Evolutionary conservation across 1,284 basidiomycete genomes (phyloP).

Genomic region (Moesziomyces antarcticus): DNA sequence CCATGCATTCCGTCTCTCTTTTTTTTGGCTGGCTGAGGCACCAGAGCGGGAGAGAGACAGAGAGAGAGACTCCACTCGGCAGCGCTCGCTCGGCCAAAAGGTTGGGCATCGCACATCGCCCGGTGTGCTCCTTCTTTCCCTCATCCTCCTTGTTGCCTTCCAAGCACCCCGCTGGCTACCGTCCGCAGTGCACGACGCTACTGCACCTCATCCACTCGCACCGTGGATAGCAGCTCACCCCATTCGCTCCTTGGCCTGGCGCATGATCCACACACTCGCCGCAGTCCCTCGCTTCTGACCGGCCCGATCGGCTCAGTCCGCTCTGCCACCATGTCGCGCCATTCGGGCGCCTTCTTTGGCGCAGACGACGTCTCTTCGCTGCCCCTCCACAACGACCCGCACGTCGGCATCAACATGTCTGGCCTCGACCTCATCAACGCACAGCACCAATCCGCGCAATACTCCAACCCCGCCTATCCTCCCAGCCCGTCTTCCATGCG

Average conservation of each 20-base stretch:
- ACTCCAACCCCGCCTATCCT: slow-evolving; percentile 19
- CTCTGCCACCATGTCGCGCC: slow-evolving; percentile 30
- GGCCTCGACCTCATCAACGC: slow-evolving; percentile 22
- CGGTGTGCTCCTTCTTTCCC: too few relatives aligned
- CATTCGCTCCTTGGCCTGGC: background rate
- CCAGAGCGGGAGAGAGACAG: too few relatives aligned
- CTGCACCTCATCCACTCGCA: too few relatives aligned
- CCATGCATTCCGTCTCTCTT: too few relatives aligned
- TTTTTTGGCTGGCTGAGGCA: too few relatives aligned
- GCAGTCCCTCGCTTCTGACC: background rate
- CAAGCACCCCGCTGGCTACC: too few relatives aligned
- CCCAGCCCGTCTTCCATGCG: slow-evolving; percentile 42
- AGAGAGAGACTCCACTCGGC: too few relatives aligned
- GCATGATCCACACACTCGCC: background rate
- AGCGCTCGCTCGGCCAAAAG: too few relatives aligned
- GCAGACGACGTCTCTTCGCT: slow-evolving; percentile 33
- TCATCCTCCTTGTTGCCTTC: too few relatives aligned
- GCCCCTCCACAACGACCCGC: slow-evolving; percentile 42
- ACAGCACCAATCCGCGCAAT: slow-evolving; percentile 14
- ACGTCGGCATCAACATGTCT: slow-evolving; percentile 54
- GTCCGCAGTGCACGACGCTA: too few relatives aligned
- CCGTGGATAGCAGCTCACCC: too few relatives aligned
- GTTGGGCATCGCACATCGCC: too few relatives aligned
- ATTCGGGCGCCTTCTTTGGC: slow-evolving; percentile 47
- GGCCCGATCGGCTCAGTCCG: background rate